A percentile compares a stretch with the other conserved stretches of the same genome.
Conservation (phyloP, 2,329 filamentous ascomycete species). For the Ophiostoma sp. region DNA sequence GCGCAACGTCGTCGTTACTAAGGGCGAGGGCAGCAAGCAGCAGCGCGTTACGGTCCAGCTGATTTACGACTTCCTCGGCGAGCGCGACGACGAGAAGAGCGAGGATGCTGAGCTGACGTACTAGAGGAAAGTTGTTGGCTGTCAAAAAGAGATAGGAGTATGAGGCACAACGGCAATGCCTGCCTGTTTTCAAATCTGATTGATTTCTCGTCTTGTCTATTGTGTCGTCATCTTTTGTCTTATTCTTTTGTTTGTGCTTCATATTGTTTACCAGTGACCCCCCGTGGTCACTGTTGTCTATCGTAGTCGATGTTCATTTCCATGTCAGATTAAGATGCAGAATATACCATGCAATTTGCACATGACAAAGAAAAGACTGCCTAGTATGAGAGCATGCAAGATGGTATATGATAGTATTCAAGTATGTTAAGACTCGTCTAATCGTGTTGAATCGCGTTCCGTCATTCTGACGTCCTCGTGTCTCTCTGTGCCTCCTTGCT, state of each 20-base stretch:
- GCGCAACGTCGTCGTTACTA: slow-evolving; percentile 55
- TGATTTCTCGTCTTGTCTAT: not conserved
- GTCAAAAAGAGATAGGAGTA: not conserved
- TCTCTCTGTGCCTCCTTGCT: not conserved
- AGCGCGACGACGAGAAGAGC: slow-evolving; percentile 24
- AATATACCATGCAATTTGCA: not conserved
- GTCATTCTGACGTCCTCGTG: not conserved
- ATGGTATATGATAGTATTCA: not conserved
- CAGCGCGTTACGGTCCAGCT: slow-evolving; percentile 53
- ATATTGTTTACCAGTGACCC: not conserved
- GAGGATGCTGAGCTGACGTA: slow-evolving; percentile 24
- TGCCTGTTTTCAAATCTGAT: not conserved
- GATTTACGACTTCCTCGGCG: slow-evolving; percentile 54
- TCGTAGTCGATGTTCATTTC: not conserved
- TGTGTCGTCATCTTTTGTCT: not conserved
- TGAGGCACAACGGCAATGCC: not conserved
- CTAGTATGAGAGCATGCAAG: not conserved
- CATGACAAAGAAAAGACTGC: not conserved
- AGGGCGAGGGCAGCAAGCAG: slow-evolving; percentile 39
- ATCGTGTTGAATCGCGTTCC: slow-evolving; percentile 11
- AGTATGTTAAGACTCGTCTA: not conserved
- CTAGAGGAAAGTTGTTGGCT: slow-evolving; percentile 24
- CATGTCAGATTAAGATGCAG: not conserved
- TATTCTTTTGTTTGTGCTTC: not conserved
- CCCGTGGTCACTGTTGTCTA: not conserved